Base-by-base conservation (phyloP, 1,284 basidiomycete species). In the Gomphus sp. region DNA sequence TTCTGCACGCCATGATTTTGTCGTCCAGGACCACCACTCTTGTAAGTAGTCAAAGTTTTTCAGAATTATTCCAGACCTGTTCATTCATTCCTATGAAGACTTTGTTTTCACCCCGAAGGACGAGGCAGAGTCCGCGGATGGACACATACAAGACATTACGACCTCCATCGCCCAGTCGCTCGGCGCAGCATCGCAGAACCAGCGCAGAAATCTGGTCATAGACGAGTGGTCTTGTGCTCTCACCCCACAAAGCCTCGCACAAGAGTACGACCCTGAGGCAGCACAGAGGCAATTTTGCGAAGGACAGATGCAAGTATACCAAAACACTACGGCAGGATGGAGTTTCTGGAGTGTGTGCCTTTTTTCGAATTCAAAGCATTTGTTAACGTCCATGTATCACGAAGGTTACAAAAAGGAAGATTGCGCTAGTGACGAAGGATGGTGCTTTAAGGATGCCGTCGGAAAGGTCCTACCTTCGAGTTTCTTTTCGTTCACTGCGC, bases 21-120 rank as follows among this genome's bases (percentile, higher is more conserved):
- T 89, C 41, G 81, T 91, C 34, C 79, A 87, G 63, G 89, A 91
- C 63, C 82, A 89, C 67, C 89, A 91, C 67, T 84, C 87, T 2
- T 76, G 73, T 71, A 66, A 68, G 66, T 61, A 25, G 31, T 8
- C n/a, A 10, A 25, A 2, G 4, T 52, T 18, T 52, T 14, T 22
- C 7, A 2, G 7, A 1, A 12, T 7, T 22, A 31, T 11, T 36
- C 6, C 39, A 41, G 50, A 34, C 12, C 14, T 5, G 25, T 9
- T 45, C n/a, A 31, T 14, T 10, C 4, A 18, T 10, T n/a, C 45
- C 37, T 25, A 52, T 41, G 7, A 44, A 63, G 85, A 86, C 70
- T 87, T 83, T 63, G 86, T 89, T 57, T 89, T 82, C 67, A 78
- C 79, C 3, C 67, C 77, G 8, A 64, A 70, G 7, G 79, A 85